Conservation (phyloP, 768 basidiomycete species). For the Leucocoprinus birnbaumii region DNA sequence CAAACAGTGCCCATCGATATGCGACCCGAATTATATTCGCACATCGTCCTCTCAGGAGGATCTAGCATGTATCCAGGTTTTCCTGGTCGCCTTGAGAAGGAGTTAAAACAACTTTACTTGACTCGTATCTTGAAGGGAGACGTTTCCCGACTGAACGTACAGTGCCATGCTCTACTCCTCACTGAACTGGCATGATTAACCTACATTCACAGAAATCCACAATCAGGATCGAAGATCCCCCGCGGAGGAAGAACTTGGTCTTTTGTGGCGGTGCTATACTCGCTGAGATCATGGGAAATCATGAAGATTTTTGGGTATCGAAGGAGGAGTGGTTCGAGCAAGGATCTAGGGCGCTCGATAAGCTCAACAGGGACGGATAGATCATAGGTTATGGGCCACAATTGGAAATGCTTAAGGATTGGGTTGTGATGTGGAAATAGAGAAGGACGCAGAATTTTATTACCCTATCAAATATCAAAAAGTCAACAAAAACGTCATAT, state of each 20-base stretch:
- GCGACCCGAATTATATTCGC: conserved; percentile 76
- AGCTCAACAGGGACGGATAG: too few species aligned
- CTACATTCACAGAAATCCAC: too few species aligned
- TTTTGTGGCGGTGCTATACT: conserved; percentile 90
- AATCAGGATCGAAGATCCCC: conserved; percentile 93
- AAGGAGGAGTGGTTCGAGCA: conserved; percentile 95
- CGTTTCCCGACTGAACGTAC: too few species aligned
- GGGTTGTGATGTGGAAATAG: too few species aligned
- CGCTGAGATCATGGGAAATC: conserved; percentile 88
- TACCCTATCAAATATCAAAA: too few species aligned
- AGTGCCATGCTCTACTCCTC: too few species aligned
- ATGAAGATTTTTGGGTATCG: conserved; percentile 95
- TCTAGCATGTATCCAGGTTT: conserved; percentile 97
- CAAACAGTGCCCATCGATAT: conserved; percentile 87
- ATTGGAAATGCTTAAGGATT: too few species aligned
- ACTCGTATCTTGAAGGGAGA: conserved; percentile 94
- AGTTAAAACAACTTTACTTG: conserved; percentile 80
- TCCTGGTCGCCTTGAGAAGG: conserved; percentile 94
- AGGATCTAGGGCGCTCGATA: too few species aligned
- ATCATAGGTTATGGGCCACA: too few species aligned
- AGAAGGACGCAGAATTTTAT: too few species aligned
- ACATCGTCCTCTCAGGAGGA: conserved; percentile 86
- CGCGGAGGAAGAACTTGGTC: conserved; percentile 93
- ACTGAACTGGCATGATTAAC: too few species aligned
- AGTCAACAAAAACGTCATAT: too few species aligned